Percentiles rank a stretch among this genome's conserved stretches.
Evolutionary conservation across 176 grass and related monocot genomes (phyloP).

Genomic region (Carex cristatella): DNA sequence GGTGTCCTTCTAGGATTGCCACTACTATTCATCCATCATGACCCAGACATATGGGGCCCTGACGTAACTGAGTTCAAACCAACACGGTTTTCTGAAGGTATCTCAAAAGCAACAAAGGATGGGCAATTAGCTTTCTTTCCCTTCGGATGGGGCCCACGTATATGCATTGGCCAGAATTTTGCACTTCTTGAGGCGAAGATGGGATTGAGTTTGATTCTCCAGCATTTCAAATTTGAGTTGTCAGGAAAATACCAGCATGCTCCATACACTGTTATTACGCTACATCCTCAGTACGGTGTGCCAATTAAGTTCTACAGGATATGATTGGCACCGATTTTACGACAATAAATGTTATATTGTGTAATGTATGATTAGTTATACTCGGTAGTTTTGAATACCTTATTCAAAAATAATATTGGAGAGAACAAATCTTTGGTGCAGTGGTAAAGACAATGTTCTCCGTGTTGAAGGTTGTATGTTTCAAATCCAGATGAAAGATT

Average conservation of each 20-base stretch:
- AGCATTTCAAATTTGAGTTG: constrained; percentile 56
- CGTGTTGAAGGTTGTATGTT: too few relatives aligned
- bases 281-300: constrained; percentile 69
- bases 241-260: constrained; percentile 54
- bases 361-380: neutral
- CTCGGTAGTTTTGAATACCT: too few relatives aligned
- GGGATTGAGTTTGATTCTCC: constrained; percentile 53
- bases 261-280: constrained; percentile 35
- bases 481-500: too few relatives aligned
- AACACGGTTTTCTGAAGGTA: constrained; percentile 48
- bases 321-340: constrained; percentile 9
- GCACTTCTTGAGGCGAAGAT: constrained; percentile 62
- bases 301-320: constrained; percentile 52
- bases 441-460: too few relatives aligned
- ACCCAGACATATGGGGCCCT: constrained; percentile 50
- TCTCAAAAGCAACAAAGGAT: constrained; percentile 48
- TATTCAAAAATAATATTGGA: too few relatives aligned
- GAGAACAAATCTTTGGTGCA: too few relatives aligned
- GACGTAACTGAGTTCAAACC: constrained; percentile 59
- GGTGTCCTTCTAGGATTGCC: constrained; percentile 46
- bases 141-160: constrained; percentile 55
- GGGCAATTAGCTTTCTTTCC: constrained; percentile 47
- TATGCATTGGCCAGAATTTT: constrained; percentile 69
- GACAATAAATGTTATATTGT: neutral
- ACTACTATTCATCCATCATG: constrained; percentile 46